Evolutionary conservation across 257 asterid genomes (phyloP), one percentile per base, ranked within the genome.

Genomic region (Solanum bukasovii): DNA sequence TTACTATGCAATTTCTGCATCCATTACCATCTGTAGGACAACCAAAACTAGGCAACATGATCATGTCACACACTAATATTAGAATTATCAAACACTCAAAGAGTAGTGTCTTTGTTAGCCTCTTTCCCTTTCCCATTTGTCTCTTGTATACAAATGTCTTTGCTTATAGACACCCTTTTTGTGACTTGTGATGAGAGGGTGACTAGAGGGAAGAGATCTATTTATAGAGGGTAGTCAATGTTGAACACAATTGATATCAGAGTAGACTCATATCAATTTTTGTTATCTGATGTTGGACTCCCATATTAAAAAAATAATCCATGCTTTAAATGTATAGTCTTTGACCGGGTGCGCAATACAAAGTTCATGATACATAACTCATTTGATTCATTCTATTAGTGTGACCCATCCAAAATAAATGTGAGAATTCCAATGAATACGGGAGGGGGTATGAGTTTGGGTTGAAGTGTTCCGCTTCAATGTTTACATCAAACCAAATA

Each of bases 1-100:
- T 90, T 5, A 79, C 72, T 65, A 96, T 92, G 90, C 98, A 96
- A 72, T 71, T 89, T 81, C 95, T 67, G 91, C 99, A 96, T 9
- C 88, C 90, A 9, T 90, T 87, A n/a, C 94, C 92, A 72, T 90
- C 94, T 2, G 94, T 59, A 31, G 94, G 88, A 78, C 98, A 95
- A 2, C 92, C 95, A 31, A n/a, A 20, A 59, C 91, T 83, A 14
- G 93, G 86, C 87, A 34, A 82, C 13, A 56, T 87, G n/a, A 78
- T 79, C 84, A 87, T 82, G 71, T 84, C 90, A 34, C 86, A 81
- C 27, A 90, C 29, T 20, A 92, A 4, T 71, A 91, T 42, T 35
- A 93, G 23, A 21, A 90, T 16, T 7, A 92, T 11, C 61, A 88
- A 9, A 70, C 82, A 73, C 27, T 79, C 29, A 56, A 68, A 13